Percentiles rank a stretch among this genome's conserved stretches.
These are phyloP conservation scores for Cyberlindnera mississippiensis DNA, from an alignment of 805 yeast genomes.

Conservation along the genomic window DNA sequence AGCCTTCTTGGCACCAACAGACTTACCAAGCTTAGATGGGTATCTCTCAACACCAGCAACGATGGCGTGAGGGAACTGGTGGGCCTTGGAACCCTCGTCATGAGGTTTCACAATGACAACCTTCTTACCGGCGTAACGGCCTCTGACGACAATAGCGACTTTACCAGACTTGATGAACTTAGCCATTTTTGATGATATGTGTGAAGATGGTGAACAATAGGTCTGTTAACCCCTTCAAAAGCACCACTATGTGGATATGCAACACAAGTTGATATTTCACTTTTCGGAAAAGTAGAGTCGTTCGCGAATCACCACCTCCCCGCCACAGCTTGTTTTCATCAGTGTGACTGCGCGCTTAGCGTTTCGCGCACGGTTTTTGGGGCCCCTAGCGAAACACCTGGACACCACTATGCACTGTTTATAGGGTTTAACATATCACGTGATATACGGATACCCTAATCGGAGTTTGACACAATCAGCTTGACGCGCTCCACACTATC, in stretches of 20 bases:
- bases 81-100: constrained; percentile 97
- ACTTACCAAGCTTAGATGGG: constrained; percentile 94
- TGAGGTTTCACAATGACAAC: constrained; percentile 97
- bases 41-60: constrained; percentile 99
- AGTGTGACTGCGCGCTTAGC: not conserved
- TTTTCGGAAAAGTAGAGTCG: constrained; percentile 23
- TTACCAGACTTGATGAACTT: constrained; percentile 97
- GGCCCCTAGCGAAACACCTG: not conserved
- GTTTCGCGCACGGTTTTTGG: not conserved
- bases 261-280: constrained; percentile 23
- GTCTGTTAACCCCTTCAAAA: constrained; percentile 9
- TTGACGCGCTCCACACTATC: not conserved
- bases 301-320: constrained; percentile 6
- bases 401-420: not conserved
- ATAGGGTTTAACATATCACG: not conserved
- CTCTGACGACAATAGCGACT: constrained; percentile 70
- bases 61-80: constrained; percentile 98
- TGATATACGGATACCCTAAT: not conserved
- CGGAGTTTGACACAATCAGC: not conserved
- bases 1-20: constrained; percentile 91
- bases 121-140: constrained; percentile 99
- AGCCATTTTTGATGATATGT: constrained; percentile 59
- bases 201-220: constrained; percentile 14
- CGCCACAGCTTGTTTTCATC: not conserved
- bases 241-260: constrained; percentile 1